Base-by-base conservation (phyloP, 148 eudicot genomes). In the Agrostemma githago region DNA sequence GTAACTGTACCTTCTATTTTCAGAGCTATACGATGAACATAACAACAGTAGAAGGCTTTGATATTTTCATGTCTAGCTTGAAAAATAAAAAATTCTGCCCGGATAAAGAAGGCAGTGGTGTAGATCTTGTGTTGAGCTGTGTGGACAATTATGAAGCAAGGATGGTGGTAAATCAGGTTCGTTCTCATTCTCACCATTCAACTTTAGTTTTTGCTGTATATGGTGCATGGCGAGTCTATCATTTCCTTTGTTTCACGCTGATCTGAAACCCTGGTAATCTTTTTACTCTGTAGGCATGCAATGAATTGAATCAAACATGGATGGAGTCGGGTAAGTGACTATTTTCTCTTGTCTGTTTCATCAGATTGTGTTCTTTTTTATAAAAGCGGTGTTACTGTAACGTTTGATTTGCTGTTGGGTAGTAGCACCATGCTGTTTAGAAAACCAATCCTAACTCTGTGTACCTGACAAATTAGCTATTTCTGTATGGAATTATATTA, bases 71-170 rank as follows among this genome's bases (percentile, higher is more conserved):
- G 79, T 80, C 91, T 72, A 95, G 99, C 85, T 90, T 95, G 72
- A 84, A 59, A 81, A 88, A 92, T 74, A 95, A 87, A 82, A 84
- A 78, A 64, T 89, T 87, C 74, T 69, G 88, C 58, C 84, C 92
- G 57, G 77, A 75, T 73, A 89, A 90, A 82, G 94, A 87, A 78
- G 96, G 89, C 48, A 75, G 78, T 77, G 99, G 99, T 42, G 97
- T 95, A 68, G 99, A 95, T 80, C 99, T 95, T 78, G 99, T 95
- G 59, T 82, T 95, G 75, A 95, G 99, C 79, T 95, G 99, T 75
- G 97, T 95, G 20, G 97, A 95, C 85, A 95, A 95, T 82, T 92
- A 95, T 78, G 99, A 95, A 85, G 99, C 99, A 74, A 90, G 99
- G 81, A 95, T 95, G 99, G 99, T 92, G 58, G 97, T 95, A 75